These are phyloP conservation scores for Salix caprea DNA, from an alignment of 345 rosid genomes.

Conservation along the genomic window DNA sequence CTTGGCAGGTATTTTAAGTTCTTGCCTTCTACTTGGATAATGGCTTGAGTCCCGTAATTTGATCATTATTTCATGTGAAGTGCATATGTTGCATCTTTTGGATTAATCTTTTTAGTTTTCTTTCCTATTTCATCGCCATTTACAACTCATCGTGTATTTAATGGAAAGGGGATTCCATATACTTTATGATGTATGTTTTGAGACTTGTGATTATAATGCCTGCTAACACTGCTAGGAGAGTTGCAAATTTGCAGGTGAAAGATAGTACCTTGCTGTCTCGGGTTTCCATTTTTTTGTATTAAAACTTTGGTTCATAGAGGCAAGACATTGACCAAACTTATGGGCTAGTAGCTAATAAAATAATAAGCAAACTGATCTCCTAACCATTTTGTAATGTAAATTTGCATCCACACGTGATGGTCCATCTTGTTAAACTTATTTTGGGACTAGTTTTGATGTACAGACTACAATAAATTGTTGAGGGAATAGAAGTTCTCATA, in stretches of 20 bases:
- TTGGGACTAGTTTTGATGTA: too few relatives aligned
- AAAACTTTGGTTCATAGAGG: not conserved
- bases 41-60: too few relatives aligned
- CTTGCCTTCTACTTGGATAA: not conserved
- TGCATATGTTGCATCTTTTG: not conserved
- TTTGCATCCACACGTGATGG: not conserved
- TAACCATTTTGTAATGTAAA: not conserved
- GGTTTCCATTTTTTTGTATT: not conserved
- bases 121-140: too few relatives aligned
- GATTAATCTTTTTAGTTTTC: too few relatives aligned
- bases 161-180: too few relatives aligned
- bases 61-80: not conserved
- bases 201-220: too few relatives aligned
- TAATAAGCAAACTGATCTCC: not conserved
- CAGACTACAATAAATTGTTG: too few relatives aligned
- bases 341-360: not conserved
- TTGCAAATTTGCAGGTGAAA: not conserved
- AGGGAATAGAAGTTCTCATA: not conserved
- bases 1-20: conserved; percentile 43
- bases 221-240: not conserved
- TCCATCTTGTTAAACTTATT: too few relatives aligned
- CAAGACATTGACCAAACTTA: not conserved
- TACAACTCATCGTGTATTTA: too few relatives aligned
- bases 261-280: not conserved
- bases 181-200: too few relatives aligned